A percentile compares a stretch with the other conserved stretches of the same genome.
phyloP scores from a whole-genome alignment of 73 alveolate species.

The Paramecium sonneborni region DNA sequence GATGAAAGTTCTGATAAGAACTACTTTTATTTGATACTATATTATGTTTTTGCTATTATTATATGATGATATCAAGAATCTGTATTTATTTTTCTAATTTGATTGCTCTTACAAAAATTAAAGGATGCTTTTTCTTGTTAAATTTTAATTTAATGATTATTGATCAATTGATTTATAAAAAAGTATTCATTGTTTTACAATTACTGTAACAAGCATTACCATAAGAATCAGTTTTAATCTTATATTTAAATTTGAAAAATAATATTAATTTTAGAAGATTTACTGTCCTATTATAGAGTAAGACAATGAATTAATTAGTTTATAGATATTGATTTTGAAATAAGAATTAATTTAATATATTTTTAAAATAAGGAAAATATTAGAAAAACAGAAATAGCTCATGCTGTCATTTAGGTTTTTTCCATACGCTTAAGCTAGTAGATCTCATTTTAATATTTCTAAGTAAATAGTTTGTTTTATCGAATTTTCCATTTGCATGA shows the following conservation, averaged over 20 bases:
- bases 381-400: not conserved
- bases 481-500: slow-evolving; percentile 24
- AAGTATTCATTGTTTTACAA: not conserved
- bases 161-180: not conserved
- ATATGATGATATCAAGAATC: not conserved
- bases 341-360: not conserved
- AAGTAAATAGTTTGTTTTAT: slow-evolving; percentile 10
- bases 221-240: not conserved
- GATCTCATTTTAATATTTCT: slow-evolving; percentile 29
- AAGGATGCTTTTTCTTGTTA: not conserved
- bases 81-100: not conserved
- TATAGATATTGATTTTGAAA: not conserved
- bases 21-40: not conserved
- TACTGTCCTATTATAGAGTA: not conserved
- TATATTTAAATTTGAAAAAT: not conserved
- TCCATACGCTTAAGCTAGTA: not conserved
- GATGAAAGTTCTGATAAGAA: not conserved
- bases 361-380: not conserved
- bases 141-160: not conserved
- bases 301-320: not conserved
- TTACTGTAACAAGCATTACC: not conserved
- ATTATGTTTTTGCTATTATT: not conserved
- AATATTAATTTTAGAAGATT: not conserved
- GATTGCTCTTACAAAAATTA: not conserved
- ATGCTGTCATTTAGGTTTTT: not conserved